A percentile compares a stretch with the other conserved stretches of the same genome.
Evolutionary conservation across 2,329 filamentous ascomycete species (phyloP).

Genomic region (Trichoderma sp.): DNA sequence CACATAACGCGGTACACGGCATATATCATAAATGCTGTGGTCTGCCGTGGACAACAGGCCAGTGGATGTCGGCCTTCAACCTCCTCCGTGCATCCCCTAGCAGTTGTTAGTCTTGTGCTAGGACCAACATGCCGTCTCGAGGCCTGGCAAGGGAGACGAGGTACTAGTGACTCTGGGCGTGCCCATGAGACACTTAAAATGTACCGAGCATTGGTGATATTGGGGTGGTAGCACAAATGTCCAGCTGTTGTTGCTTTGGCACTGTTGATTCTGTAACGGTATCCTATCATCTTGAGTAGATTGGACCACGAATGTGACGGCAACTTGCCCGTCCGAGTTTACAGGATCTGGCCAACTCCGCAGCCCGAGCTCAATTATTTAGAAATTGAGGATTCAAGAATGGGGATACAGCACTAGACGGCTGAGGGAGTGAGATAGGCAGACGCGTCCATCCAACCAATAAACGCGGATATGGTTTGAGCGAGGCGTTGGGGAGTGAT

Average conservation of each 20-base stretch:
- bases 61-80: neutral
- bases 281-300: neutral
- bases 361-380: neutral
- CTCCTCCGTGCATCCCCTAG: neutral
- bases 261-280: neutral
- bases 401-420: neutral
- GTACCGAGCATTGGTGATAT: neutral
- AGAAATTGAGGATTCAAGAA: constrained; percentile 2
- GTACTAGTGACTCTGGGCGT: neutral
- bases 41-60: neutral
- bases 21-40: neutral
- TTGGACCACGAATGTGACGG: neutral
- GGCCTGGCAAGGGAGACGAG: neutral
- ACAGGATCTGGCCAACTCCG: neutral
- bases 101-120: constrained; percentile 1
- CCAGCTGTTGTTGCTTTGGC: neutral
- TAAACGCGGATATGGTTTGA: neutral
- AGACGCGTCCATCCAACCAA: neutral
- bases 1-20: neutral
- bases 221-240: neutral
- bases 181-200: neutral
- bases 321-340: neutral
- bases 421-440: neutral
- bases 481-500: neutral
- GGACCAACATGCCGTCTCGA: constrained; percentile 9